These are phyloP conservation scores for Globisporangium splendens DNA, from an alignment of 352 stramenopile species.

Conservation along the genomic window DNA sequence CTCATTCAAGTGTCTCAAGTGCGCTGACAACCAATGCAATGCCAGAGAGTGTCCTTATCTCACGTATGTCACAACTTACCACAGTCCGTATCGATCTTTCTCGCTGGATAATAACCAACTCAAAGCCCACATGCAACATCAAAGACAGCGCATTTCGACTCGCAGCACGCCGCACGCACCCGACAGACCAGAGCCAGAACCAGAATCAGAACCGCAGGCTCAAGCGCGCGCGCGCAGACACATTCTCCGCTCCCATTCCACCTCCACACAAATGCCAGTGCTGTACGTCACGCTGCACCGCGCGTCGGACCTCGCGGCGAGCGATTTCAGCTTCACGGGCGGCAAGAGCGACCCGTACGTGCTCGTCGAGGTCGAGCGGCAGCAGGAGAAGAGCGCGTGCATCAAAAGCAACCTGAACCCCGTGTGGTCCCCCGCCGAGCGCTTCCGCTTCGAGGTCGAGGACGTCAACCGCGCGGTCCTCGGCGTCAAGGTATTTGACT, in stretches of 20 bases:
- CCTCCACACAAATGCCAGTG: constrained; percentile 25
- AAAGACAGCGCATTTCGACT: no score
- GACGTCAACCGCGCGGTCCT: constrained; percentile 43
- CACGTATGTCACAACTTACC: no score
- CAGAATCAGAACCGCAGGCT: no score
- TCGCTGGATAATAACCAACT: no score
- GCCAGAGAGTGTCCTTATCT: no score
- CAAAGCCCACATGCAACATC: no score
- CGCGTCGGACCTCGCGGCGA: constrained; percentile 50
- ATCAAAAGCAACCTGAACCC: constrained; percentile 68
- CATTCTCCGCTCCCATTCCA: not conserved
- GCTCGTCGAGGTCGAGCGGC: constrained; percentile 43
- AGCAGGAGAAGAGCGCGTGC: constrained; percentile 53
- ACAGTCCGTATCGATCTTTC: no score
- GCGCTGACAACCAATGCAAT: no score
- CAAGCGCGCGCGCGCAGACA: no score
- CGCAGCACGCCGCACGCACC: no score
- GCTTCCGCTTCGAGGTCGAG: constrained; percentile 52
- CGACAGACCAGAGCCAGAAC: no score
- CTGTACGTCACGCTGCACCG: constrained; percentile 46
- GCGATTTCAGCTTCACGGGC: constrained; percentile 52
- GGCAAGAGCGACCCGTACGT: constrained; percentile 79
- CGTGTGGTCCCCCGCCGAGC: constrained; percentile 53
- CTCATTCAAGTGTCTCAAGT: no score
- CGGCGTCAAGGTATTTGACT: constrained; percentile 55